phyloP scores from a whole-genome alignment of 179 eudicot species.

The Carnegiea gigantea region DNA sequence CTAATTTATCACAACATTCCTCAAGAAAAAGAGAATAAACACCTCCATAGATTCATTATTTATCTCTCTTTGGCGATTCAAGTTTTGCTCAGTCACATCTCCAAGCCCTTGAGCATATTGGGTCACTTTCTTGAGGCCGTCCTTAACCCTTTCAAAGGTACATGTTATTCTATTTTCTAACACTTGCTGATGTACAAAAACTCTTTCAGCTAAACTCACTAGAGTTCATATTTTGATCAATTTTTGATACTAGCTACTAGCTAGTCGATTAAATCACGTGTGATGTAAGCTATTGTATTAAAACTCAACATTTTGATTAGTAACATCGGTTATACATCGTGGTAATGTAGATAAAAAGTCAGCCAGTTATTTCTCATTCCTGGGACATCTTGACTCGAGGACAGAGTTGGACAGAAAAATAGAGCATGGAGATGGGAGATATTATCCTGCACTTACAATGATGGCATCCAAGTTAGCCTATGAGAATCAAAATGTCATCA shows the following conservation, averaged over 20 bases:
- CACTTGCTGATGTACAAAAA: too few relatives aligned
- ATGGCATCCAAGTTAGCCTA: constrained; percentile 38
- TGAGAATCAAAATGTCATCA: constrained; percentile 20
- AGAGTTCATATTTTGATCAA: too few relatives aligned
- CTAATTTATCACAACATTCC: constrained; percentile 19
- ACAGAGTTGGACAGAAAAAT: constrained; percentile 29
- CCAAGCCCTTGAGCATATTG: constrained; percentile 4
- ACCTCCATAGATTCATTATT: constrained; percentile 18
- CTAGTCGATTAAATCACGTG: too few relatives aligned
- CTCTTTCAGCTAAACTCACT: too few relatives aligned
- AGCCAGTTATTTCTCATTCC: constrained; percentile 17
- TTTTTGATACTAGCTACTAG: too few relatives aligned
- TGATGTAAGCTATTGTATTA: neutral
- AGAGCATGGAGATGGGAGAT: constrained; percentile 26
- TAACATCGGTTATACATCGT: neutral
- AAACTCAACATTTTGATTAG: too few relatives aligned
- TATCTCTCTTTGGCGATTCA: constrained; percentile 19
- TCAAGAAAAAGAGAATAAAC: constrained; percentile 22
- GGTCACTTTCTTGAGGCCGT: constrained; percentile 23
- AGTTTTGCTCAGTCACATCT: constrained; percentile 1
- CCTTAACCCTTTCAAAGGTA: constrained; percentile 14
- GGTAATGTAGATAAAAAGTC: constrained; percentile 7
- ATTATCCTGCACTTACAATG: constrained; percentile 32
- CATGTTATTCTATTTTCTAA: neutral
- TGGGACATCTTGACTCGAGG: constrained; percentile 31